Conservation (phyloP, 331 rosid genomes). For the Quercus tomentella region DNA sequence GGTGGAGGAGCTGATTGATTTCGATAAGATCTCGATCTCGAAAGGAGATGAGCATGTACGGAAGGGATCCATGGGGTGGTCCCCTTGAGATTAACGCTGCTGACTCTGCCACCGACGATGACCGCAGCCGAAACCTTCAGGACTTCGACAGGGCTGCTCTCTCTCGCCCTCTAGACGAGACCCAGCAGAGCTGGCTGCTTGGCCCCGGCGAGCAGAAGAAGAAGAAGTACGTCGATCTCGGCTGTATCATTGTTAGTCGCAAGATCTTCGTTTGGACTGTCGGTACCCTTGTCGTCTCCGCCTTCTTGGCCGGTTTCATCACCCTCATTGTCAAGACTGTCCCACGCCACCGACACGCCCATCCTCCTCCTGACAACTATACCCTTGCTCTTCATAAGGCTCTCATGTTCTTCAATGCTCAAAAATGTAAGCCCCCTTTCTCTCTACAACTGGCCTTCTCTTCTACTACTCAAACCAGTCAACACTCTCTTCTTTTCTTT, state of each 20-base stretch:
- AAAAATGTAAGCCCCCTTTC: conserved; percentile 41
- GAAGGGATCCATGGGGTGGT: conserved; percentile 98
- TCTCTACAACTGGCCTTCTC: too few species aligned
- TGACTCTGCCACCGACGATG: conserved; percentile 97
- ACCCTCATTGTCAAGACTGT: conserved; percentile 77
- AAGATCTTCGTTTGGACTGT: conserved; percentile 91
- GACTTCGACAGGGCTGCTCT: conserved; percentile 93
- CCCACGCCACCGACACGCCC: conserved; percentile 67
- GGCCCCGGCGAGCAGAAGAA: conserved; percentile 95
- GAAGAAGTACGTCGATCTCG: conserved; percentile 98
- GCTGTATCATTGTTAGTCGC: conserved; percentile 91
- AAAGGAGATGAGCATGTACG: conserved; percentile 55
- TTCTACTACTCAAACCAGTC: background rate
- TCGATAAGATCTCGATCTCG: too few species aligned
- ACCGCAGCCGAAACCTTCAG: conserved; percentile 84
- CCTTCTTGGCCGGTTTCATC: conserved; percentile 68
- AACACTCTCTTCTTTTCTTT: background rate
- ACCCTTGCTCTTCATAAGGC: conserved; percentile 94
- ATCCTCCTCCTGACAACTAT: conserved; percentile 83
- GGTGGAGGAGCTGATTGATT: too few species aligned
- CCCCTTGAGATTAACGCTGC: conserved; percentile 89
- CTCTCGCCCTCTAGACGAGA: conserved; percentile 86
- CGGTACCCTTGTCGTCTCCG: conserved; percentile 38
- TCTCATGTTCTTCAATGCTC: conserved; percentile 96
- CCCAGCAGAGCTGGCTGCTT: conserved; percentile 96